These are phyloP conservation scores for Quercus engelmannii DNA, from an alignment of 306 rosid species.

Conservation along the genomic window DNA sequence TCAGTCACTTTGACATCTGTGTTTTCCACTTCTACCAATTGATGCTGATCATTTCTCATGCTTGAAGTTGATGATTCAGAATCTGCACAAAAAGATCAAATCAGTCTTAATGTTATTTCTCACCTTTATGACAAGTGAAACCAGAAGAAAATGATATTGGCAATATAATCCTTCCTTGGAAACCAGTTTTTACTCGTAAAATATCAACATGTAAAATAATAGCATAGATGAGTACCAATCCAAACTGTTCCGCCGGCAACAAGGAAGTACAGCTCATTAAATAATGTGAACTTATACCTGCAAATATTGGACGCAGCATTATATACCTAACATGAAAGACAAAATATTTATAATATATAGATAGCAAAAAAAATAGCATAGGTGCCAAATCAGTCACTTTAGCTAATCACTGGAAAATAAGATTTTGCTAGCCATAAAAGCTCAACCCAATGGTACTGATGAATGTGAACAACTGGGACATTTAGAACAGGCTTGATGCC, in stretches of 20 bases:
- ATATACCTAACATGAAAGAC: constrained; percentile 8
- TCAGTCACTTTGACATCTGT: constrained; percentile 41
- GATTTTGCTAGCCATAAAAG: background rate
- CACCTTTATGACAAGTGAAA: background rate
- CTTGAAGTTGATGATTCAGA: constrained; percentile 39
- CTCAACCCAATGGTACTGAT: background rate
- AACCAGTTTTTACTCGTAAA: background rate
- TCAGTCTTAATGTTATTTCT: constrained; percentile 13
- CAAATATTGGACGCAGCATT: constrained; percentile 22
- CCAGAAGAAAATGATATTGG: constrained; percentile 11
- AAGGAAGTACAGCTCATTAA: constrained; percentile 95
- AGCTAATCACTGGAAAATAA: background rate
- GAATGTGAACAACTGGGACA: background rate
- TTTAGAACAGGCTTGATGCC: constrained; percentile 25
- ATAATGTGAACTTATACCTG: constrained; percentile 96
- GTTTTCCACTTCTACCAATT: constrained; percentile 32
- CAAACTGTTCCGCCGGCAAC: constrained; percentile 99
- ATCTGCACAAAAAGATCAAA: constrained; percentile 48
- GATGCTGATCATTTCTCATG: constrained; percentile 34
- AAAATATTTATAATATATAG: background rate
- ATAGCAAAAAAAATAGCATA: background rate
- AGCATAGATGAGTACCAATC: constrained; percentile 68
- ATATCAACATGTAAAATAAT: background rate
- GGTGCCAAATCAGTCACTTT: background rate
- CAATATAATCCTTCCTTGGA: background rate